Evolutionary conservation across 2,329 filamentous ascomycete genomes (phyloP).

Genomic region (Fusarium subtropicale): DNA sequence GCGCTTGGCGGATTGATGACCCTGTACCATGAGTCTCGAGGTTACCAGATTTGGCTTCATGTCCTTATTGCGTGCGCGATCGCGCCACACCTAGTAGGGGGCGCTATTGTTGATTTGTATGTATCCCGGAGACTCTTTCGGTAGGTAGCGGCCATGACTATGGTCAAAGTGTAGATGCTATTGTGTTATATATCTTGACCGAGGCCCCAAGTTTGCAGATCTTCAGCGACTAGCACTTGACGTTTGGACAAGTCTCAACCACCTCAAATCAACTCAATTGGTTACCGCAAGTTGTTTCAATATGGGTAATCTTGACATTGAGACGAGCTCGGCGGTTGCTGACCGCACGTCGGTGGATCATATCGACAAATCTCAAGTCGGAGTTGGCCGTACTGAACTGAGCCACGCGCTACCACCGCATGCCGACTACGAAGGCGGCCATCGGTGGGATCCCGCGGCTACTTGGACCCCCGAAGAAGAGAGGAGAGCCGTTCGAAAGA

Average conservation of each 20-base stretch:
- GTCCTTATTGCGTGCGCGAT: conserved; percentile 44
- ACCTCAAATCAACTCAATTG: background rate
- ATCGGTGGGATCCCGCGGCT: conserved; percentile 55
- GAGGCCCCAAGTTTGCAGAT: conserved; percentile 18
- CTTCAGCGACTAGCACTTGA: conserved; percentile 15
- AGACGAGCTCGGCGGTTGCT: conserved; percentile 44
- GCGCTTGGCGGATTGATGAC: conserved; percentile 10
- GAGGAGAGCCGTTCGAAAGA: conserved; percentile 65
- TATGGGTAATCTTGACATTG: conserved; percentile 48
- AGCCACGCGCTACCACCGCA: conserved; percentile 48
- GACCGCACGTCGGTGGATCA: conserved; percentile 43
- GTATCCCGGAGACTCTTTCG: conserved; percentile 39
- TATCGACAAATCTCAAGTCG: conserved; percentile 43
- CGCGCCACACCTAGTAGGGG: conserved; percentile 29
- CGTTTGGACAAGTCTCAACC: background rate
- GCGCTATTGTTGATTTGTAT: conserved; percentile 11
- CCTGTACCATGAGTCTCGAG: conserved; percentile 8
- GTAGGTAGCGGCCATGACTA: conserved; percentile 12
- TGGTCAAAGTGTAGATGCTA: conserved; percentile 20
- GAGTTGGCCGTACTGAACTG: conserved; percentile 55
- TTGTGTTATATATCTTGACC: conserved; percentile 45
- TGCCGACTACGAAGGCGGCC: conserved; percentile 55
- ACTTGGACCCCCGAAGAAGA: conserved; percentile 69
- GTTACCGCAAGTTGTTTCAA: background rate
- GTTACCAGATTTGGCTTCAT: conserved; percentile 38